Evolutionary conservation across 1,284 basidiomycete species (phyloP).

Genomic region (Uromyces viciae-fabae): DNA sequence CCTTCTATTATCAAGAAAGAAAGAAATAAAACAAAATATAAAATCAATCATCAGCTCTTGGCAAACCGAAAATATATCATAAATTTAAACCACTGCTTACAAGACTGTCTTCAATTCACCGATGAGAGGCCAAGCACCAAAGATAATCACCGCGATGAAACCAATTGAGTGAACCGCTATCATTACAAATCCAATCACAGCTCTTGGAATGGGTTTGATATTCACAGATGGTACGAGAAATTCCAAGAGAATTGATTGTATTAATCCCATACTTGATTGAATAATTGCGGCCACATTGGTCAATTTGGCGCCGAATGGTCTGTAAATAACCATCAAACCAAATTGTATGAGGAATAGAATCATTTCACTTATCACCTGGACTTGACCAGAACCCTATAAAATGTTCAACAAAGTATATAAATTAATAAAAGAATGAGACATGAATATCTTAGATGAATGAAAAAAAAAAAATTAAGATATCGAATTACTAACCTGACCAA

Average conservation of each 20-base stretch:
- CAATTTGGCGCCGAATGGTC: conserved; percentile 51
- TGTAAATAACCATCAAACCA: conserved; percentile 49
- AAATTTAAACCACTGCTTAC: neutral
- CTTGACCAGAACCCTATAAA: conserved; percentile 48
- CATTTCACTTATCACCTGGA: conserved; percentile 52
- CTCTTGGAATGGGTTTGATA: conserved; percentile 52
- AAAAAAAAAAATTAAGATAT: neutral
- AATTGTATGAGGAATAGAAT: conserved; percentile 52
- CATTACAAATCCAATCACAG: conserved; percentile 52
- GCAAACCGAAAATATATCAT: too few relatives aligned
- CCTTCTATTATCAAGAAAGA: neutral
- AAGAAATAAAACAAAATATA: neutral
- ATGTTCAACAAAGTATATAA: too few relatives aligned
- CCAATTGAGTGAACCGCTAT: conserved; percentile 51
- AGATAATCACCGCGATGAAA: conserved; percentile 47
- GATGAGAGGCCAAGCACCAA: conserved; percentile 11
- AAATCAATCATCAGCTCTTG: neutral
- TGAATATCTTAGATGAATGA: neutral
- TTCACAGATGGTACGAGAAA: conserved; percentile 50
- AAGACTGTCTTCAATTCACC: neutral
- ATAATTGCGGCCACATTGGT: conserved; percentile 52
- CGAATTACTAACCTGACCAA: conserved; percentile 47
- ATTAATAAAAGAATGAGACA: conserved; percentile 52
- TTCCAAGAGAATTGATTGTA: conserved; percentile 51
- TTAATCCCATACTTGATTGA: conserved; percentile 50